Conservation (phyloP, 83 land plant genomes). For the Diphasiastrum complanatum region DNA sequence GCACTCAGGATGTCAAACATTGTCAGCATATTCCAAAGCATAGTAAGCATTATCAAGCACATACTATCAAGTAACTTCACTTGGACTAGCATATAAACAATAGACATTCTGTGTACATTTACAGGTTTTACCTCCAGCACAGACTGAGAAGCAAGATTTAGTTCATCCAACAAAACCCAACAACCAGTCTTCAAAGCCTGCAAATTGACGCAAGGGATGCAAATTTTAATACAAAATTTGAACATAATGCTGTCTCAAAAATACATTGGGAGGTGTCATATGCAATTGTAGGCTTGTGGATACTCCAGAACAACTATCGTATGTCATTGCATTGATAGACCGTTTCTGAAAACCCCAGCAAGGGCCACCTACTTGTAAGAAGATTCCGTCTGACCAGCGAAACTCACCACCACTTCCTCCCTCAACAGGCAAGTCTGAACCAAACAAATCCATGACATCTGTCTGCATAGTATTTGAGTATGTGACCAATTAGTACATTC, state of each 20-base stretch:
- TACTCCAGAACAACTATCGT: too few species aligned
- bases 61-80: too few species aligned
- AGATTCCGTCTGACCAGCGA: conserved; percentile 97
- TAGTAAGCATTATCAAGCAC: too few species aligned
- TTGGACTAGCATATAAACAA: too few species aligned
- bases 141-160: conserved; percentile 97
- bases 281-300: neutral
- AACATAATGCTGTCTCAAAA: neutral
- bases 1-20: conserved; percentile 3
- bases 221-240: conserved; percentile 3
- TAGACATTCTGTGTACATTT: neutral
- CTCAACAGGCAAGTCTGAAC: conserved; percentile 91
- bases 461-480: conserved; percentile 44
- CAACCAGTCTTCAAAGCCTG: conserved; percentile 87
- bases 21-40: neutral
- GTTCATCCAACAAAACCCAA: conserved; percentile 94
- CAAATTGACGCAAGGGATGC: neutral
- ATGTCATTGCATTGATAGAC: too few species aligned
- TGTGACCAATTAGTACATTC: neutral
- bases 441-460: conserved; percentile 92
- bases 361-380: conserved; percentile 71
- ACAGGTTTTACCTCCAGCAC: conserved; percentile 64
- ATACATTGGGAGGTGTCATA: neutral
- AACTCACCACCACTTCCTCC: conserved; percentile 69
- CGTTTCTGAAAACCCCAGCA: too few species aligned